Evolutionary conservation across 352 stramenopile genomes (phyloP).

Genomic region (Globisporangium perplexum): DNA sequence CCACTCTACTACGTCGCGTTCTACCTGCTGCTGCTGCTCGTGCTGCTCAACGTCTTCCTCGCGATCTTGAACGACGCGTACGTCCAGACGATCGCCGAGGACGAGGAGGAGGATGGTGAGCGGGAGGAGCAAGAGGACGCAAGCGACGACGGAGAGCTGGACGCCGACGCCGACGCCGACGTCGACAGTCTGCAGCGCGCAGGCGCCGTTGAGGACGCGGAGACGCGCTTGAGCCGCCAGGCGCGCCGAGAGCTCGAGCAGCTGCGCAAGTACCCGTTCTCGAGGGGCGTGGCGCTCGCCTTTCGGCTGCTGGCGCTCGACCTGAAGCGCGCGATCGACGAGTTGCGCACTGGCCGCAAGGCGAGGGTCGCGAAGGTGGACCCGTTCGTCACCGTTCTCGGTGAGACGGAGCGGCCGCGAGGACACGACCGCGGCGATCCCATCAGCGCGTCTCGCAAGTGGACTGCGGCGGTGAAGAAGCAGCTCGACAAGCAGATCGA

Average conservation of each 20-base stretch:
- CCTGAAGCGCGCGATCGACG: conserved; percentile 36
- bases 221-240: conserved; percentile 14
- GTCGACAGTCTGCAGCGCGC: conserved; percentile 3
- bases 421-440: neutral
- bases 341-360: conserved; percentile 37
- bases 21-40: conserved; percentile 62
- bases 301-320: conserved; percentile 29
- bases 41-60: conserved; percentile 71
- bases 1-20: conserved; percentile 69
- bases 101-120: conserved; percentile 58
- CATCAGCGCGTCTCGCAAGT: conserved; percentile 29
- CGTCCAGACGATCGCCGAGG: conserved; percentile 54
- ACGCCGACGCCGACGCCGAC: neutral
- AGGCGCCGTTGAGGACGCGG: conserved; percentile 13
- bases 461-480: conserved; percentile 33
- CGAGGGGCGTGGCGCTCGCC: conserved; percentile 28
- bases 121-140: too few species aligned
- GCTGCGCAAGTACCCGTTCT: conserved; percentile 57
- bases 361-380: conserved; percentile 42
- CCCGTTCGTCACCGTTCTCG: conserved; percentile 27
- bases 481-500: conserved; percentile 51
- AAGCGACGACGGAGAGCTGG: neutral
- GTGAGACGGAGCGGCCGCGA: conserved; percentile 3
- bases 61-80: conserved; percentile 77
- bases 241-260: conserved; percentile 34